Base-by-base conservation (phyloP, 2,329 filamentous ascomycete species). In the Clonostachys rhizophaga region DNA sequence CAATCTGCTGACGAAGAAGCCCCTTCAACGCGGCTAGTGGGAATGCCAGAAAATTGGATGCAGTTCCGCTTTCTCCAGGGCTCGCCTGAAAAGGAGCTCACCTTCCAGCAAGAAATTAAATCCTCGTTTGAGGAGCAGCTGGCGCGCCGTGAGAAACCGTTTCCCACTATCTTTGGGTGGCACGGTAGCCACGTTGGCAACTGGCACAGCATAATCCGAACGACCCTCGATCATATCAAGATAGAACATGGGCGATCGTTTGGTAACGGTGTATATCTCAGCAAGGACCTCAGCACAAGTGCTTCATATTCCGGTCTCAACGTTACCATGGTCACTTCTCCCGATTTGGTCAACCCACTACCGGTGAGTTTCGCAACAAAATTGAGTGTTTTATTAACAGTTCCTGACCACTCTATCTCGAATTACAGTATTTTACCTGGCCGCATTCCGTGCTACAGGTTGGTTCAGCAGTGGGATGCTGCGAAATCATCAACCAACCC, bases 21-120 rank as follows among this genome's bases (percentile, higher is more conserved):
- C 24, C 9, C 8, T 10, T 30, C 24, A 54, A 55, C 17, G 74
- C 72, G 11, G 75, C 94, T 4, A 70, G 4, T 69, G 20, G 85
- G 84, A 1, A 82, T 92, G 69, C 58, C 72, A 0, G 71, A 66
- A 5, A 45, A 43, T 3, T 92, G 84, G 76, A 72, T 89, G 48
- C 91, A 96, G 62, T 96, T 96, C 58, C 80, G 89, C 24, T 90
- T 96, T 55, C 85, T 87, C 1, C 92, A 95, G 71, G 91, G 91
- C 9, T 86, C 89, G 1, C 90, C 90, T 0, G 89, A 95, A 58
- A 95, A 91, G 58, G 91, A 96, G 60, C 74, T 84, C 34, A 75
- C 81, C 2, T 96, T 96, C 59, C 69, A 83, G 7, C 65, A 80
- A 18, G 81, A 84, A 13, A 72, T 94, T 4, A 69, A 72, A 35